Evolutionary conservation across 495 filamentous ascomycete genomes (phyloP).

Genomic region (Daldinia vernicosa): DNA sequence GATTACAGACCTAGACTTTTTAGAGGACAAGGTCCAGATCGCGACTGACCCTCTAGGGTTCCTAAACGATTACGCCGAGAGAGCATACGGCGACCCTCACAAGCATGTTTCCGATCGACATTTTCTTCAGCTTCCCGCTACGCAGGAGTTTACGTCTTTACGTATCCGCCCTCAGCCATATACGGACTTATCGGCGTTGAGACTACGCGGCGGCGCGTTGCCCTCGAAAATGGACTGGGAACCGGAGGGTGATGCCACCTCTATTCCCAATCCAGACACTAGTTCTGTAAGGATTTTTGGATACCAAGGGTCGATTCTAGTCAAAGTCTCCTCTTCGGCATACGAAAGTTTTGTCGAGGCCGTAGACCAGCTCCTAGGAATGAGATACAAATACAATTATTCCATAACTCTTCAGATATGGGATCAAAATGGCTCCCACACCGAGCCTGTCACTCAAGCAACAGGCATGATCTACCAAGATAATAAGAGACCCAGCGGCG

Average conservation of each 20-base stretch:
- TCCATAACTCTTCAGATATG: constrained; percentile 36
- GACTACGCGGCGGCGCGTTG: constrained; percentile 31
- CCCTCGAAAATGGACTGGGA: background rate
- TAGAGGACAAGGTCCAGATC: background rate
- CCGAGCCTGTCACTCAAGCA: background rate
- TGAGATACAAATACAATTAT: constrained; percentile 15
- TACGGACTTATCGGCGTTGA: background rate
- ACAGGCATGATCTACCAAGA: constrained; percentile 20
- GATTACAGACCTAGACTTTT: constrained; percentile 22
- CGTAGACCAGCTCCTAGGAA: constrained; percentile 20
- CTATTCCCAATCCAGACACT: too few relatives aligned
- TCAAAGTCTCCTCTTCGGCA: background rate
- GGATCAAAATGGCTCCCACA: background rate
- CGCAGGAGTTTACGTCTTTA: constrained; percentile 18
- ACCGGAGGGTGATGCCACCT: background rate
- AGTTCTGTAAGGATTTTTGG: constrained; percentile 13
- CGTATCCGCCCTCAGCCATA: constrained; percentile 17
- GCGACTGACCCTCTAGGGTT: constrained; percentile 24
- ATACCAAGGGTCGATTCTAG: constrained; percentile 20
- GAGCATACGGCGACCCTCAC: constrained; percentile 7
- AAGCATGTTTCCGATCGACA: background rate
- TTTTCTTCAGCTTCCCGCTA: background rate
- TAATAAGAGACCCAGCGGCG: background rate
- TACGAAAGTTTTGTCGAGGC: constrained; percentile 11
- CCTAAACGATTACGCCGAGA: constrained; percentile 24